Percentiles rank a stretch among this genome's conserved stretches.
Conservation (phyloP, 345 rosid species). For the Lepidium sativum region DNA sequence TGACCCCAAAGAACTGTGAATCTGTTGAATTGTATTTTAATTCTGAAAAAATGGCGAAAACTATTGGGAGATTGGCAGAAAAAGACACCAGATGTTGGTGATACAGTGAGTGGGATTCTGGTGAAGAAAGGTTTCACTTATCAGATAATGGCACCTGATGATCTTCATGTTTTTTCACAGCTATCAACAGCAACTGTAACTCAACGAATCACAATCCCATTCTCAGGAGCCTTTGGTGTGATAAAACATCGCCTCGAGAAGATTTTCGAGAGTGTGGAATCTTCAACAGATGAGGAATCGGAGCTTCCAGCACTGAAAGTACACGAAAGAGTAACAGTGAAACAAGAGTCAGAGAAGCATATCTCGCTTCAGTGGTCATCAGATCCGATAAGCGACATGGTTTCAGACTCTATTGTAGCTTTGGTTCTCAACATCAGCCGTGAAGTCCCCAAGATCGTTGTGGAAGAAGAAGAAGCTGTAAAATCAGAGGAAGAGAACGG, state of each 20-base stretch:
- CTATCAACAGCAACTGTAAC: conserved; percentile 73
- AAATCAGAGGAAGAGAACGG: conserved; percentile 56
- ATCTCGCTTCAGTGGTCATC: conserved; percentile 79
- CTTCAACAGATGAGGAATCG: conserved; percentile 65
- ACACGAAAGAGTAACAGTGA: conserved; percentile 65
- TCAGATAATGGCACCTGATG: conserved; percentile 97
- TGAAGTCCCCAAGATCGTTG: conserved; percentile 67
- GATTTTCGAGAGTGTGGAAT: conserved; percentile 74
- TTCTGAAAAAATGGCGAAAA: conserved; percentile 90
- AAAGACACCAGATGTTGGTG: conserved; percentile 73
- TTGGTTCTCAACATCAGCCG: conserved; percentile 66
- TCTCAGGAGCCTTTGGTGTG: conserved; percentile 68
- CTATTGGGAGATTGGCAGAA: conserved; percentile 77
- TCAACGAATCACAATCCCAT: conserved; percentile 79
- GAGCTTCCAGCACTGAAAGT: conserved; percentile 55
- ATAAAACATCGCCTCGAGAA: conserved; percentile 72
- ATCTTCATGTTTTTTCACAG: conserved; percentile 93
- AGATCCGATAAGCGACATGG: conserved; percentile 90
- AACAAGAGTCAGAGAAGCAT: conserved; percentile 81
- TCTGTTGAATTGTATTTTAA: conserved; percentile 77
- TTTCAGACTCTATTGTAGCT: conserved; percentile 85
- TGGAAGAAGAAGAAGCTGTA: conserved; percentile 47
- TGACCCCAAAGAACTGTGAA: conserved; percentile 91
- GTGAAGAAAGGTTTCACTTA: conserved; percentile 91
- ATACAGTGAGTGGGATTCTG: conserved; percentile 70